Base-by-base conservation (phyloP, 495 filamentous ascomycete species). In the Sordaria brevicollis region DNA sequence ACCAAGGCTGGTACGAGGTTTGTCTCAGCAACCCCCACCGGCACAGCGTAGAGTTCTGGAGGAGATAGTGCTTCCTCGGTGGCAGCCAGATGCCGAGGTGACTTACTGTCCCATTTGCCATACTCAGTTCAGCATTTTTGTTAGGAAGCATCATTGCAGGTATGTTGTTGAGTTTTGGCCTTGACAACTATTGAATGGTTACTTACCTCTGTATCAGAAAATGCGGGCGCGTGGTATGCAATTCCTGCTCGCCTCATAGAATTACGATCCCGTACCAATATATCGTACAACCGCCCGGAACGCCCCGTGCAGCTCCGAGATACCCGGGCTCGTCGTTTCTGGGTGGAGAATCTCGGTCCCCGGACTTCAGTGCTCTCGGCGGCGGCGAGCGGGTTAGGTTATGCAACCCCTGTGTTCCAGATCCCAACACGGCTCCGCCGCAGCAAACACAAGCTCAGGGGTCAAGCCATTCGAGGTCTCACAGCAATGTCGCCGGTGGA, bases 211-310 rank as follows among this genome's bases (percentile, higher is more conserved):
- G 36, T 25, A 11, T 9, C 70, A 93, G 94, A 67, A 97, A 97
- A 83, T 99, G 95, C 79, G 95, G 95, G 7, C 86, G 94, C 35
- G 96, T 99, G 1, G 96, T 99, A 15, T 99, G 95, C 78, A 87
- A 90, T 67, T 81, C 86, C 19, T 99, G 95, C 80, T 98, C 96
- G 4, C 95, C 96, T 5, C 94, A 98, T 79, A 88, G 92, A 43
- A 98, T 99, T 76, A 96, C 91, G 1, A 97, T 99, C 69, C 96
- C 95, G 1, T 86, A 92, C 67, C 92, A 95, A 70, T 98, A 90
- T 76, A 95, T 98, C 66, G 95, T 99, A 17, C 91, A 89, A 49
- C 93, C 93, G 1, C 91, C 93, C 3, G 83, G 85, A 35, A 75
- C 84, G 17, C 65, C 74, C 11, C 72, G 73, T 21, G 66, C 84